Evolutionary conservation across 306 rosid species (phyloP).

Genomic region (Vicia villosa): DNA sequence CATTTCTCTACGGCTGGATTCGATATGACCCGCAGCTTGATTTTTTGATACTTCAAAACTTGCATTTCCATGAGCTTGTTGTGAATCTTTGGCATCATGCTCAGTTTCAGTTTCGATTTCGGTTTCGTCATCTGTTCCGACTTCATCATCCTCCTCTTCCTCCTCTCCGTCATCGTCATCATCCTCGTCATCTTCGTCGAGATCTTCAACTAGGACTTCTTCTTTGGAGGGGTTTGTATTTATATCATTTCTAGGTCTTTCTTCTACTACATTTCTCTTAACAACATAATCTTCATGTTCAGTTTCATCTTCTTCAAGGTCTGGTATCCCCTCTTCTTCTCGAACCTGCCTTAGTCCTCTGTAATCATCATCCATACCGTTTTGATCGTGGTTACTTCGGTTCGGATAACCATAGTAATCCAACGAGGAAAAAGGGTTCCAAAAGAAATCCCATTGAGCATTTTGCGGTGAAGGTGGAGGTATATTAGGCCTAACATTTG

Average conservation of each 20-base stretch:
- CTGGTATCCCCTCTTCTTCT: slow-evolving; percentile 94
- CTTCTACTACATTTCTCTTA: slow-evolving; percentile 52
- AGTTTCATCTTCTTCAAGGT: slow-evolving; percentile 79
- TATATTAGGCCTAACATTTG: slow-evolving; percentile 44
- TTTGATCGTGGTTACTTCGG: slow-evolving; percentile 49
- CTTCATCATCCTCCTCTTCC: slow-evolving; percentile 53
- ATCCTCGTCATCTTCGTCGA: slow-evolving; percentile 62
- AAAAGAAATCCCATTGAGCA: slow-evolving; percentile 90
- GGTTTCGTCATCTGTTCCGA: slow-evolving; percentile 42
- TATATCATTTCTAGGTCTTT: slow-evolving; percentile 46
- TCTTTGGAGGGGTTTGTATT: slow-evolving; percentile 53
- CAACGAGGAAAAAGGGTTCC: slow-evolving; percentile 90
- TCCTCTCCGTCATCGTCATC: slow-evolving; percentile 71
- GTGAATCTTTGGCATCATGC: slow-evolving; percentile 39
- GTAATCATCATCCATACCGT: slow-evolving; percentile 58
- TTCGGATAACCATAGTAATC: slow-evolving; percentile 77
- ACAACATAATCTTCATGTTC: slow-evolving; percentile 55
- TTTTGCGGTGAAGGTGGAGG: slow-evolving; percentile 80
- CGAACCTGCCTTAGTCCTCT: slow-evolving; percentile 74
- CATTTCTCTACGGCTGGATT: slow-evolving; percentile 51
- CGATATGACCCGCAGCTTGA: slow-evolving; percentile 56
- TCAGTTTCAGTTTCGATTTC: slow-evolving; percentile 44
- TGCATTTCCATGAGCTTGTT: slow-evolving; percentile 37
- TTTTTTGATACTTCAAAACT: slow-evolving; percentile 54
- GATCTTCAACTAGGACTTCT: slow-evolving; percentile 70